Evolutionary conservation across 768 basidiomycete genomes (phyloP).

Genomic region (Crepidotus variabilis): DNA sequence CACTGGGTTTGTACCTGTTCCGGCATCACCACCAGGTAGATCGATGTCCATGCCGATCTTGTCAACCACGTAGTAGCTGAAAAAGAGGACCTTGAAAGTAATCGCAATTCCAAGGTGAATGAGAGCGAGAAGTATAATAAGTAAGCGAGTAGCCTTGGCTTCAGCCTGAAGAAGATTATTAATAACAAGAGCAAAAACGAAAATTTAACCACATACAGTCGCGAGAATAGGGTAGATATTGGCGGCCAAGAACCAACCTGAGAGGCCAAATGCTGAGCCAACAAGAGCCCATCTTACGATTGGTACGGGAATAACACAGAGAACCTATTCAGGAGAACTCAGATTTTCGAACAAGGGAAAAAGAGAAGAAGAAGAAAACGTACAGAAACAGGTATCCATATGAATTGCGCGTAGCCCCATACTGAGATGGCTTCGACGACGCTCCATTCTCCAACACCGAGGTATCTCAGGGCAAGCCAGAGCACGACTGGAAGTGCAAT

Average conservation of each 20-base stretch:
- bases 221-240: slow-evolving; percentile 91
- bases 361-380: slow-evolving; percentile 19
- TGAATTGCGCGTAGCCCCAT: slow-evolving; percentile 80
- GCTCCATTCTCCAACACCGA: slow-evolving; percentile 89
- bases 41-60: slow-evolving; percentile 40
- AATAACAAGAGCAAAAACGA: neutral
- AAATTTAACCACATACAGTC: slow-evolving; percentile 46
- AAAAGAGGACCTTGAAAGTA: slow-evolving; percentile 77
- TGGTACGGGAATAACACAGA: slow-evolving; percentile 84
- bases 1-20: slow-evolving; percentile 20
- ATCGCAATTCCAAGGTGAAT: slow-evolving; percentile 82
- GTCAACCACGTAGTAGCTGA: slow-evolving; percentile 47
- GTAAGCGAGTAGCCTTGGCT: slow-evolving; percentile 78
- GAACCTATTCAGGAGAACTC: slow-evolving; percentile 39
- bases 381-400: slow-evolving; percentile 88
- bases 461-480: slow-evolving; percentile 82
- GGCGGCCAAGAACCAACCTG: slow-evolving; percentile 80
- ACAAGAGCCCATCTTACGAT: slow-evolving; percentile 82
- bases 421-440: slow-evolving; percentile 77
- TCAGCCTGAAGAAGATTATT: slow-evolving; percentile 56
- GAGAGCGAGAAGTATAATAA: slow-evolving; percentile 71
- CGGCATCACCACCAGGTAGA: slow-evolving; percentile 37
- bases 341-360: neutral
- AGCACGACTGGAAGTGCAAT: slow-evolving; percentile 76
- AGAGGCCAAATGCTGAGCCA: slow-evolving; percentile 66